Evolutionary conservation across 177 flowering plant species (phyloP), one percentile per base, ranked within the genome.

Genomic region (Vitis hybrid): DNA sequence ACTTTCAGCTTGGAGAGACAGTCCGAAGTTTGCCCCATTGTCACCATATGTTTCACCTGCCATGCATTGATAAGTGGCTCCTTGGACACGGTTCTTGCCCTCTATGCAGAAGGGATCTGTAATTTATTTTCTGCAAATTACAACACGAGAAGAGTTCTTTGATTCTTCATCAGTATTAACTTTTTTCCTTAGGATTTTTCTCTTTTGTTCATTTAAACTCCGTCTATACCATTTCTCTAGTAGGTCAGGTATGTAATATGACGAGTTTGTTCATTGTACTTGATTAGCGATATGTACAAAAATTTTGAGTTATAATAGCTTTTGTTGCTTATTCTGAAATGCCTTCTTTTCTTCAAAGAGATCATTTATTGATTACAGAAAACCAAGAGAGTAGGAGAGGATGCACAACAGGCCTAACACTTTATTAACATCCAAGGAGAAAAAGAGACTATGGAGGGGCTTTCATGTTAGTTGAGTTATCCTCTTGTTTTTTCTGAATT

Each of bases 31-130:
- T 94, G 78, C 94, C 97, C 19, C 88, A 84, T 2, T 93, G 98
- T 68, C 83, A 85, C 74, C 98, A 93, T 80, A 84, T 88, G 87
- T 93, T 93, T 74, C 98, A 93, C 80, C 80, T 83, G 19, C 86
- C 87, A 26, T 93, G 98, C 78, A 91, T 93, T 53, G 98, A 93
- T 74, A 85, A 81, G 57, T 93, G 98, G 98, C 90, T 93, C 18
- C 66, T 87, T 20, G 79, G 86, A 75, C 95, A 88, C 66, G 97
- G 88, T 52, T 91, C 95, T 31, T 91, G 98, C 76, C 98, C 98
- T 16, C 64, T 93, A 45, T 93, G 98, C 80, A 82, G 98, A 82
- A 81, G 88, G 73, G 92, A 93, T 81, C 75, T 90, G 76, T 90
- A 75, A 80, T 45, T 8, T 65, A 58, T 10, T 55, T 55, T 62